Base-by-base conservation (phyloP, 2,329 filamentous ascomycete species). In the Aspergillus floridensis region DNA sequence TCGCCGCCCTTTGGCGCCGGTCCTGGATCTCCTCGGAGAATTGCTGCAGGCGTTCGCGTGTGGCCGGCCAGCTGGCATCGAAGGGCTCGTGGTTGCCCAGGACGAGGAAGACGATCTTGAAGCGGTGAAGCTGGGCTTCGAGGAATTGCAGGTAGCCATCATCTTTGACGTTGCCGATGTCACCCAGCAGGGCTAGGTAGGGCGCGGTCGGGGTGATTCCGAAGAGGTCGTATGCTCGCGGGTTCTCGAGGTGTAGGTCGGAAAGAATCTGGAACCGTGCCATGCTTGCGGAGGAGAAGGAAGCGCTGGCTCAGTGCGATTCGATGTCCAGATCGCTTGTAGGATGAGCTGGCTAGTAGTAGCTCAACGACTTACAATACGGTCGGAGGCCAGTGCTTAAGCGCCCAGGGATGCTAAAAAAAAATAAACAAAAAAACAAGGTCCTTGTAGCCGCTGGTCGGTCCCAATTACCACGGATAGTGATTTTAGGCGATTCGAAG, bases 71-170 rank as follows among this genome's bases (percentile, higher is more conserved):
- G 49, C 54, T 71, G 41, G 68, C 69, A 31, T 71, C 66, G 62
- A 82, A 85, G 0, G 82, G 75, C 65, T 87, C 84, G 65, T 87
- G 84, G 63, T 87, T 87, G 0, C 84, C 83, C 0, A 80, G 68
- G 0, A 86, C 74, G 31, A 85, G 76, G 46, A 87, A 77, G 1
- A 87, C 80, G 2, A 74, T 68, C 5, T 72, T 68, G 63, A 86
- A 87, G 6, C 78, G 71, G 1, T 44, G 32, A 2, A 86, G 77
- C 63, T 86, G 83, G 2, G 63, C 65, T 12, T 68, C 73, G 10
- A 86, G 68, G 63, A 86, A 87, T 1, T 35, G 56, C 35, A 80
- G 72, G 62, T 79, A 79, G 0, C 79, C 76, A 14, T 75, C 65
- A 47, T 80, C 74, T 59, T 80, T 75, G 8, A 72, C 61, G 58